Conservation (phyloP, 2,329 filamentous ascomycete species). For the Fusarium sp. region DNA sequence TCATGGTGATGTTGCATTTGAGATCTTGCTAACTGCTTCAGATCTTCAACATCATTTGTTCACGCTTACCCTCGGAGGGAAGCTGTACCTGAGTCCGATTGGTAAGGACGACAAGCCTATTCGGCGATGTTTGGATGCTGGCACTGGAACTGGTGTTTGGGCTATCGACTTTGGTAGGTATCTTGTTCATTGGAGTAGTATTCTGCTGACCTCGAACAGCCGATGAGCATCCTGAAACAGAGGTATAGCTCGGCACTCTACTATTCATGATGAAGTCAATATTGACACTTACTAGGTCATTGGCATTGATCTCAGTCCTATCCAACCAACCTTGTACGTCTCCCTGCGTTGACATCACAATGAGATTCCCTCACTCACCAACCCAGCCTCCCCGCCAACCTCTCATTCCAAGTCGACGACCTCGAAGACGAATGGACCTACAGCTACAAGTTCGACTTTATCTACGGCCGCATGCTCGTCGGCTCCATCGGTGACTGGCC, state of each 20-base stretch:
- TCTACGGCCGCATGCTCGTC: slow-evolving; percentile 55
- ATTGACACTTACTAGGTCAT: slow-evolving; percentile 42
- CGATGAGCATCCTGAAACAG: slow-evolving; percentile 46
- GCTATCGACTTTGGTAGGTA: slow-evolving; percentile 57
- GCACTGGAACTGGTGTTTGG: slow-evolving; percentile 62
- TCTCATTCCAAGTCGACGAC: slow-evolving; percentile 61
- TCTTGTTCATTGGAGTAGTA: background rate
- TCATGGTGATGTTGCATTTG: background rate
- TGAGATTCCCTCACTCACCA: background rate
- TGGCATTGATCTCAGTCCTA: slow-evolving; percentile 58
- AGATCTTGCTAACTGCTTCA: background rate
- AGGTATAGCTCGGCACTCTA: slow-evolving; percentile 23
- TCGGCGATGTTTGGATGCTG: slow-evolving; percentile 56
- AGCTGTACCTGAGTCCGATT: slow-evolving; percentile 45
- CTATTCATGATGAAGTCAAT: background rate
- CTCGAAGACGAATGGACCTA: slow-evolving; percentile 56
- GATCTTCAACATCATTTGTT: slow-evolving; percentile 54
- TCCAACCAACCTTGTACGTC: slow-evolving; percentile 52
- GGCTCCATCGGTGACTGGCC: slow-evolving; percentile 52
- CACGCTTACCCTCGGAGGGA: slow-evolving; percentile 47
- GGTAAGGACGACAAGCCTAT: slow-evolving; percentile 37
- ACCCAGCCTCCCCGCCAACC: slow-evolving; percentile 60
- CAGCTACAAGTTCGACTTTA: slow-evolving; percentile 53
- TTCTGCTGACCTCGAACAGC: slow-evolving; percentile 32
- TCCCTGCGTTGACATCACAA: background rate